A percentile compares a stretch with the other conserved stretches of the same genome.
These are phyloP conservation scores for Pestalotiopsis sp. DNA, from an alignment of 2,329 filamentous ascomycete genomes.

Conservation along the genomic window DNA sequence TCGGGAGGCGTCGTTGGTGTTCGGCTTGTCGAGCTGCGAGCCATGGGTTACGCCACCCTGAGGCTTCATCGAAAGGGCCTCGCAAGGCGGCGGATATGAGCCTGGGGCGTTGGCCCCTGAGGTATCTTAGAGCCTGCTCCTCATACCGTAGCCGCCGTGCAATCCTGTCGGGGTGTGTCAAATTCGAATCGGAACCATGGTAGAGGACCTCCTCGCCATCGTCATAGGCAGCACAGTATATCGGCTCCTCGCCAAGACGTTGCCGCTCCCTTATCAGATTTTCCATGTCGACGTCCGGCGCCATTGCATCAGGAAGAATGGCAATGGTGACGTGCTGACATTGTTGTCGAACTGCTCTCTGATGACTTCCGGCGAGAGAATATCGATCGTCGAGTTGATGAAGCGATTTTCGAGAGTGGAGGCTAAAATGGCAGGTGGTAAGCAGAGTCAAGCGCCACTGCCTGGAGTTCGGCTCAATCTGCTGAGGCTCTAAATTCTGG, in stretches of 20 bases:
- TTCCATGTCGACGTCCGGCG: neutral
- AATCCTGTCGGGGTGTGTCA: conserved; percentile 45
- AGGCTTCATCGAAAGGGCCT: conserved; percentile 58
- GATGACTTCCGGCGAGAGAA: neutral
- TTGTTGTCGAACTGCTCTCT: neutral
- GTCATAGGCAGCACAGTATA: conserved; percentile 46
- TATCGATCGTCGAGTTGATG: neutral
- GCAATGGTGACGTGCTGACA: neutral
- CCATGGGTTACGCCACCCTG: conserved; percentile 57
- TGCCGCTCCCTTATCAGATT: neutral
- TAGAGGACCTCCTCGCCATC: conserved; percentile 49
- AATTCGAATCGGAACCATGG: conserved; percentile 57
- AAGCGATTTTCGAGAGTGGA: neutral
- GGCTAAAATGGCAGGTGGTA: neutral
- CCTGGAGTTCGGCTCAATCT: neutral
- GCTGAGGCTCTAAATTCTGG: neutral
- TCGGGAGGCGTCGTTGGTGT: conserved; percentile 10
- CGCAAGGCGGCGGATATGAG: conserved; percentile 61
- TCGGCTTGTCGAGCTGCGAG: conserved; percentile 24
- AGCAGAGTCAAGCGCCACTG: neutral
- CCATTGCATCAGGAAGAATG: neutral
- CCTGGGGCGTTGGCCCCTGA: conserved; percentile 54
- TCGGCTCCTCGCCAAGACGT: conserved; percentile 35
- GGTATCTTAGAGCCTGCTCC: conserved; percentile 55
- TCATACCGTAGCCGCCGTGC: conserved; percentile 59